Evolutionary conservation across 768 basidiomycete species (phyloP), one percentile per base, ranked within the genome.

Genomic region (Pseudohyphozyma bogoriensis): DNA sequence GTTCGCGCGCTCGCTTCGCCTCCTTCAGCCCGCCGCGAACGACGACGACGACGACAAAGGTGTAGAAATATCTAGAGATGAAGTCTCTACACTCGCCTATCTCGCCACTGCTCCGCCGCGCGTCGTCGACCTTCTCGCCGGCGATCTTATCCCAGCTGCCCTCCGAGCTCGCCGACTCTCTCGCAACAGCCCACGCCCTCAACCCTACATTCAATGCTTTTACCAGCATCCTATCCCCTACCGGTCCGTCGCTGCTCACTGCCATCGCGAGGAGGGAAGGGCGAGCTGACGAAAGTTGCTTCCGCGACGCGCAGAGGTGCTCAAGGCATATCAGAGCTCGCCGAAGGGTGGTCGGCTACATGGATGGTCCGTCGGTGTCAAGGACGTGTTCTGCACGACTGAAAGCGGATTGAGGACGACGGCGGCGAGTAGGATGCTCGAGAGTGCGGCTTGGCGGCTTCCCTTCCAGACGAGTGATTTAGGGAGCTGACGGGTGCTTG

Each of bases 371-470:
- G 51, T 66, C 55, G 64, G 37, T 8, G 54, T 66, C 24, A 66
- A 66, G 54, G 64, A 66, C 39, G 42, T 66, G 35, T 59, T 66
- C 46, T 58, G 57, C 24, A 66, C 64, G 9, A 44, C n/a, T n/a
- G n/a, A n/a, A n/a, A n/a, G 29, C 20, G 56, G 29, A 7, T 29
- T 51, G 13, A 28, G 40, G 22, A 66, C 64, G 0, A 62, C 57
- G 1, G 61, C 60, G n/a, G 60, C 57, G 0, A 49, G 45, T 1
- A 16, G 55, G 12, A 66, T 62, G 60, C 58, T 66, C 20, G 10
- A 32, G 26, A 55, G 64, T 65, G 47, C 10, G 63, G 37, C 10
- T 7, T 31, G 10, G 29, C 22, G 46, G n/a, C 15, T 32, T 16
- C 29, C 35, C 50, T 2, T 22, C 24, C 18, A 20, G 7, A 9